Conservation (phyloP, 2,329 filamentous ascomycete species). For the Fusarium duplospermum region DNA sequence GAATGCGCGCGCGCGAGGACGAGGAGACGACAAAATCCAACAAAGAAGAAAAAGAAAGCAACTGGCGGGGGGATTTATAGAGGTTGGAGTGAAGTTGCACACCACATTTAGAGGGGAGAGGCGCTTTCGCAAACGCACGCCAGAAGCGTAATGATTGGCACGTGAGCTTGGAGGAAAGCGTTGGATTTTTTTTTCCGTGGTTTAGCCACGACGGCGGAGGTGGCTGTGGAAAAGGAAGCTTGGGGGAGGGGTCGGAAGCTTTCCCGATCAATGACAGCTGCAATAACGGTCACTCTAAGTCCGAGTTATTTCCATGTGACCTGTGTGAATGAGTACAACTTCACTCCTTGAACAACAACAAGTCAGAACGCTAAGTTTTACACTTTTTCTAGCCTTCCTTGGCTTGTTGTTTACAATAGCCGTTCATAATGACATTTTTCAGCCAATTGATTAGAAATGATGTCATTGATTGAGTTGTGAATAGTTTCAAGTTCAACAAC, state of each 20-base stretch:
- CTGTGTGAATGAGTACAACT: not conserved
- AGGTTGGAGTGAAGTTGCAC: constrained; percentile 22
- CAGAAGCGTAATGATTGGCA: constrained; percentile 25
- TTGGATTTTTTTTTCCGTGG: constrained; percentile 15
- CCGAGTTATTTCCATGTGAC: constrained; percentile 6
- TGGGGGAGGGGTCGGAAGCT: not conserved
- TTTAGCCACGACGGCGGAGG: constrained; percentile 24
- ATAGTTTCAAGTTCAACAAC: constrained; percentile 5
- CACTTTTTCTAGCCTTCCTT: not conserved
- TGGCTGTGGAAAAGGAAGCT: not conserved
- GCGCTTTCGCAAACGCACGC: constrained; percentile 18
- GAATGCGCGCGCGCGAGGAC: not conserved
- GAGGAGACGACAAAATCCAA: not conserved
- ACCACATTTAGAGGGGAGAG: constrained; percentile 18
- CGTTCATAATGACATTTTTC: not conserved
- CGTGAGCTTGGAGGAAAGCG: constrained; percentile 19
- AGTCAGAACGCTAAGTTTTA: not conserved
- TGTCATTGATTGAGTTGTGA: constrained; percentile 1
- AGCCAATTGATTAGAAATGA: not conserved
- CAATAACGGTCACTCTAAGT: not conserved
- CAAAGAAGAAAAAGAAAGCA: constrained; percentile 2
- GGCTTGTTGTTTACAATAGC: not conserved
- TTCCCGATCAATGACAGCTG: constrained; percentile 7
- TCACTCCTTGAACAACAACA: not conserved
- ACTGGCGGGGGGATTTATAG: not conserved